These are phyloP conservation scores for Chionographis japonica DNA, from an alignment of 106 monocot species.

Conservation along the genomic window DNA sequence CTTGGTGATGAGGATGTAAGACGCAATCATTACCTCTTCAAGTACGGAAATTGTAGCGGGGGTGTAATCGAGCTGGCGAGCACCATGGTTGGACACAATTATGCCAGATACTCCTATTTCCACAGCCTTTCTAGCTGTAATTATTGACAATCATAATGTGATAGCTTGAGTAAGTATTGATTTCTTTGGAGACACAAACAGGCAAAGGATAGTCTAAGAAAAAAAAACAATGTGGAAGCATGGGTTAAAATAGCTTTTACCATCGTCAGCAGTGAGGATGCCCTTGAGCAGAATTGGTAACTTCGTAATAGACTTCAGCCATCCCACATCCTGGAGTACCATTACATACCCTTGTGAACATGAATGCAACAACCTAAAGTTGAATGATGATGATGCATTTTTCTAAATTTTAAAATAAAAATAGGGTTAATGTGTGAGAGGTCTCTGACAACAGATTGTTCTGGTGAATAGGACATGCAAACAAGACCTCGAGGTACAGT, in stretches of 20 bases:
- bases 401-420: too few relatives aligned
- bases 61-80: slow-evolving; percentile 77
- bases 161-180: neutral
- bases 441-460: too few relatives aligned
- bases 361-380: too few relatives aligned
- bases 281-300: slow-evolving; percentile 77
- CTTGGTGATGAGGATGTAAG: neutral
- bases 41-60: slow-evolving; percentile 71
- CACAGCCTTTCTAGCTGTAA: slow-evolving; percentile 54
- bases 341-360: too few relatives aligned
- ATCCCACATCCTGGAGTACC: slow-evolving; percentile 53
- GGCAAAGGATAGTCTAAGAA: too few relatives aligned
- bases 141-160: neutral
- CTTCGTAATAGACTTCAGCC: slow-evolving; percentile 67
- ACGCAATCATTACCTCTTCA: slow-evolving; percentile 62
- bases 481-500: too few relatives aligned
- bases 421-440: too few relatives aligned
- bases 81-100: slow-evolving; percentile 88
- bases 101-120: slow-evolving; percentile 70
- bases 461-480: too few relatives aligned
- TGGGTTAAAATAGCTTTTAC: slow-evolving; percentile 15
- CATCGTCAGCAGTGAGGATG: slow-evolving; percentile 69
- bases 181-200: neutral
- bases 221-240: neutral
- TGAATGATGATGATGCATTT: too few relatives aligned